A percentile compares a stretch with the other conserved stretches of the same genome.
These are phyloP conservation scores for Venturia nashicola DNA, from an alignment of 2,329 filamentous ascomycete species.

Conservation along the genomic window DNA sequence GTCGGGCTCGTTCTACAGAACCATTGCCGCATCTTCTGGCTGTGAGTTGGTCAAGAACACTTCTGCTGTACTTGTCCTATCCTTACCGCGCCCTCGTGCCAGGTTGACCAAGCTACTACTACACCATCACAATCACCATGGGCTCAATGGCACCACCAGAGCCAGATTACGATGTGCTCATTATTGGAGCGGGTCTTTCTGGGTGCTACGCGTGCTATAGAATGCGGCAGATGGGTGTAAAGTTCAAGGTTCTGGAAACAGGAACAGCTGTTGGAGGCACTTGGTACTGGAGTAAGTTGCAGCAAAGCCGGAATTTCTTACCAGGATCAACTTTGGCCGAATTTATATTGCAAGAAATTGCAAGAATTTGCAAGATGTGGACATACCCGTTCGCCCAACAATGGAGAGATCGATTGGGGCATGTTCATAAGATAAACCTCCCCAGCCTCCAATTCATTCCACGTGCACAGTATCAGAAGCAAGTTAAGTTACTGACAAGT, in stretches of 20 bases:
- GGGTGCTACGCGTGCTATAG: slow-evolving; percentile 31
- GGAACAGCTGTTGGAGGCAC: slow-evolving; percentile 32
- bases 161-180: slow-evolving; percentile 24
- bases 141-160: background rate
- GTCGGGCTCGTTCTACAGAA: background rate
- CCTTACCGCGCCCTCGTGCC: background rate
- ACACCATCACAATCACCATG: background rate
- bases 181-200: slow-evolving; percentile 29
- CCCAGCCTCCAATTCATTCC: too few relatives aligned
- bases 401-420: too few relatives aligned
- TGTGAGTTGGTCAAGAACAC: background rate
- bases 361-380: background rate
- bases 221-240: slow-evolving; percentile 27
- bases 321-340: background rate
- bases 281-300: slow-evolving; percentile 22
- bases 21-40: background rate
- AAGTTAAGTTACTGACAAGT: slow-evolving; percentile 9
- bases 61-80: background rate
- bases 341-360: background rate
- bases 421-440: background rate
- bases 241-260: slow-evolving; percentile 28
- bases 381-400: background rate
- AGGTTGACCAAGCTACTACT: background rate
- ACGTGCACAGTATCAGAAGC: background rate
- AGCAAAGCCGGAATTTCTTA: background rate